Evolutionary conservation across 2,329 filamentous ascomycete genomes (phyloP).

Genomic region (Fusarium penzigii): DNA sequence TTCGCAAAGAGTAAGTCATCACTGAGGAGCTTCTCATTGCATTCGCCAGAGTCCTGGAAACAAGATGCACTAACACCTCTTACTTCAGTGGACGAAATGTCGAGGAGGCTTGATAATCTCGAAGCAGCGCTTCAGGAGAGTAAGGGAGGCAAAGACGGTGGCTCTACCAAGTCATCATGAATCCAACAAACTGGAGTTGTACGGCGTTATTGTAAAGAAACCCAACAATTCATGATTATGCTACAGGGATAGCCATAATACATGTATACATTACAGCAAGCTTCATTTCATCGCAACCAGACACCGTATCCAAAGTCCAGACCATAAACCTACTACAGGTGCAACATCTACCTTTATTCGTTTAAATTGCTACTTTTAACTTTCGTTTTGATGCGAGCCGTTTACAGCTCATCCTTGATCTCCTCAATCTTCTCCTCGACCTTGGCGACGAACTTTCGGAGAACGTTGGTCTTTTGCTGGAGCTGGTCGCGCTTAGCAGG

Average conservation of each 20-base stretch:
- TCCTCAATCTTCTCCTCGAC: slow-evolving; percentile 62
- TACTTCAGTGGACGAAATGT: slow-evolving; percentile 89
- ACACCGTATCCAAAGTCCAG: neutral
- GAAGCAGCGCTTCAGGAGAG: slow-evolving; percentile 69
- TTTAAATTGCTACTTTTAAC: slow-evolving; percentile 10
- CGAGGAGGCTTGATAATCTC: slow-evolving; percentile 77
- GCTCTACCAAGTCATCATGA: slow-evolving; percentile 37
- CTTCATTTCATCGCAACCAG: neutral
- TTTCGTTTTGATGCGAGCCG: slow-evolving; percentile 8
- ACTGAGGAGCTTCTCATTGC: neutral
- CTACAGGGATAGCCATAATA: neutral
- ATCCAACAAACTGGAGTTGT: slow-evolving; percentile 1
- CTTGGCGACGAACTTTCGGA: slow-evolving; percentile 59
- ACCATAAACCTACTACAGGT: neutral
- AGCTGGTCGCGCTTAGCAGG: slow-evolving; percentile 88
- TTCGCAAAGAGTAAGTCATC: slow-evolving; percentile 76
- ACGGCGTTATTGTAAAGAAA: slow-evolving; percentile 5
- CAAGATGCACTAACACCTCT: slow-evolving; percentile 12
- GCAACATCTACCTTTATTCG: slow-evolving; percentile 14
- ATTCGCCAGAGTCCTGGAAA: neutral
- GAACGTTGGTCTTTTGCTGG: slow-evolving; percentile 81
- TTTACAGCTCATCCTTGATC: slow-evolving; percentile 43
- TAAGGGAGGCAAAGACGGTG: slow-evolving; percentile 44
- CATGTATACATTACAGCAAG: neutral
- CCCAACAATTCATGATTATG: neutral